Percentiles rank a stretch among this genome's conserved stretches.
Evolutionary conservation across 257 asterid species (phyloP).

Genomic region (Verbena officinalis): DNA sequence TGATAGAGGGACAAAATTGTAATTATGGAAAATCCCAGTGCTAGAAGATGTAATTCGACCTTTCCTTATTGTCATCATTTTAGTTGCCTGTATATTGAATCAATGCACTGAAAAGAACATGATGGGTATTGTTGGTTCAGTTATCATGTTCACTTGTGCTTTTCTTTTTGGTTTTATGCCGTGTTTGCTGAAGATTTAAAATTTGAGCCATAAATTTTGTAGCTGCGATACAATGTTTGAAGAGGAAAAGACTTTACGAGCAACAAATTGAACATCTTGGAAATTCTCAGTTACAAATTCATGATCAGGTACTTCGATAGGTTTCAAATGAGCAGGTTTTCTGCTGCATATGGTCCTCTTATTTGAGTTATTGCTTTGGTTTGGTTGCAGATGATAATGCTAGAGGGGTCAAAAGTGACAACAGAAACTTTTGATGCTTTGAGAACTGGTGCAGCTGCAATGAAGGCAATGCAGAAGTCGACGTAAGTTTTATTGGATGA

Average conservation of each 20-base stretch:
- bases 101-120: background rate
- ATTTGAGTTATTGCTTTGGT: background rate
- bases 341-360: background rate
- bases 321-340: background rate
- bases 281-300: constrained; percentile 71
- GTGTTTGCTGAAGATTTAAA: background rate
- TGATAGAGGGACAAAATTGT: too few relatives aligned
- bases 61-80: background rate
- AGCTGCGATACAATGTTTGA: constrained; percentile 81
- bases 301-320: constrained; percentile 57
- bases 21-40: too few relatives aligned
- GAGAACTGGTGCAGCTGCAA: constrained; percentile 80
- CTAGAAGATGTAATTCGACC: too few relatives aligned
- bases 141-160: constrained; percentile 1
- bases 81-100: background rate
- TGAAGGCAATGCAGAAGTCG: constrained; percentile 78
- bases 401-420: constrained; percentile 79
- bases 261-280: constrained; percentile 75
- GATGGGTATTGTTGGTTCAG: background rate
- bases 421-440: constrained; percentile 76
- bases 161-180: background rate
- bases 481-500: constrained; percentile 43
- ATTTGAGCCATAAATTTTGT: constrained; percentile 1
- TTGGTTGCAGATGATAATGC: constrained; percentile 62
- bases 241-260: constrained; percentile 71